Percentiles rank a stretch among this genome's conserved stretches.
Conservation (phyloP, 345 rosid genomes). For the Balakata baccata region DNA sequence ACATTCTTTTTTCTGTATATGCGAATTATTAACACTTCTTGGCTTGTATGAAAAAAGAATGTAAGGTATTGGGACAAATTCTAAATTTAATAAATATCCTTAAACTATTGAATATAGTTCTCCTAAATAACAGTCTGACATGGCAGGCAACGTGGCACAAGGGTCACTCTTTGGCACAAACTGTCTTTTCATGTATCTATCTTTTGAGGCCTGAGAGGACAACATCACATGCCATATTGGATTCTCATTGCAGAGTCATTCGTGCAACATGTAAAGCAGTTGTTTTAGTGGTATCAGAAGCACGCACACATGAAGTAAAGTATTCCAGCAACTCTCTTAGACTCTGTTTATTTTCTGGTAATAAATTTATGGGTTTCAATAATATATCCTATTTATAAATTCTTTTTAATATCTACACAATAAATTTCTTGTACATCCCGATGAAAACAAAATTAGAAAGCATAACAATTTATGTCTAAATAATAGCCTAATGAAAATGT, state of each 20-base stretch:
- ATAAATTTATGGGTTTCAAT: constrained; percentile 4
- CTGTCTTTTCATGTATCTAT: constrained; percentile 97
- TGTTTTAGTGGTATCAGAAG: constrained; percentile 86
- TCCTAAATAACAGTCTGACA: constrained; percentile 27
- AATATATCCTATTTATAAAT: background rate
- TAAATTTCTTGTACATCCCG: background rate
- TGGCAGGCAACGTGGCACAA: constrained; percentile 98
- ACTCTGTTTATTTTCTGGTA: constrained; percentile 25
- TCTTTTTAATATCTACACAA: background rate
- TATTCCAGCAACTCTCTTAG: constrained; percentile 46
- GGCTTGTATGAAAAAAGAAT: background rate
- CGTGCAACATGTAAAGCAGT: constrained; percentile 95
- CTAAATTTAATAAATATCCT: background rate
- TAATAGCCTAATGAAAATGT: background rate
- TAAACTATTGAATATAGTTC: background rate
- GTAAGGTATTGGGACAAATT: background rate
- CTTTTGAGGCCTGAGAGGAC: constrained; percentile 90
- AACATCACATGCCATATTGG: constrained; percentile 72
- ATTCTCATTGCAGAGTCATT: constrained; percentile 79
- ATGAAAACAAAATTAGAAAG: background rate
- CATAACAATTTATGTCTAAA: background rate
- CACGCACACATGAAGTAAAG: constrained; percentile 99
- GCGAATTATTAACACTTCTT: background rate
- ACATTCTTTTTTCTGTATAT: no score
- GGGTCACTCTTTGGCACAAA: constrained; percentile 98